Evolutionary conservation across 768 basidiomycete species (phyloP), one percentile per base, ranked within the genome.

Genomic region (Leccinum fibrillosum): DNA sequence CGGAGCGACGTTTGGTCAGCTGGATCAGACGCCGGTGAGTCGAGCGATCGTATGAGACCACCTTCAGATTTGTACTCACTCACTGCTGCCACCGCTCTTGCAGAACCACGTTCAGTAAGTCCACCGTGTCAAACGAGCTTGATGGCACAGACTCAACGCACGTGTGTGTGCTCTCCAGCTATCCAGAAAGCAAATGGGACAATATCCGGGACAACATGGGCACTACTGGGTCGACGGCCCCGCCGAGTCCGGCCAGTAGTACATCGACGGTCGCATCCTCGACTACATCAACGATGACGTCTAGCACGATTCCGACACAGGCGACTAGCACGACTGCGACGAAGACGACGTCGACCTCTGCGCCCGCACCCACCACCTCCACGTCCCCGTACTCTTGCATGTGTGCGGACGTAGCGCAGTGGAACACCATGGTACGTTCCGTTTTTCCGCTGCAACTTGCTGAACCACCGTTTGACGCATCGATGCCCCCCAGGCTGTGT

Each of bases 121-220:
- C 50, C 9, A 12, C 34, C 1, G 44, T 12, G 9, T 0, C 6
- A 28, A 19, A 15, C 34, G 6, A 39, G 2, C 17, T 11, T 2
- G n/a, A 23, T 21, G 17, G 15, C 32, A 10, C 10, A 9, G 32
- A 28, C 32, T 58, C 42, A 59, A 9, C n/a, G n/a, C 25, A 17
- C 28, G 11, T 9, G 15, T 45, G 10, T 35, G 17, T n/a, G 28
- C 32, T 32, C 25, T 52, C 8, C 5, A 86, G 84, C 66, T 88
- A 76, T 73, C 87, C 87, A 7, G 75, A 81, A 64, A 87, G 85
- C 73, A 83, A 84, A 64, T 90, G 83, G 82, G 83, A 84, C 69
- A 89, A 89, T 69, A 80, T 89, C 63, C 78, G 79, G 25, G 80
- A 73, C 69, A 86, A 86, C 71, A 86, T 89, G 81, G 80, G 77